phyloP scores from a whole-genome alignment of 495 filamentous ascomycete species.

The Penicillium samsonianum region DNA sequence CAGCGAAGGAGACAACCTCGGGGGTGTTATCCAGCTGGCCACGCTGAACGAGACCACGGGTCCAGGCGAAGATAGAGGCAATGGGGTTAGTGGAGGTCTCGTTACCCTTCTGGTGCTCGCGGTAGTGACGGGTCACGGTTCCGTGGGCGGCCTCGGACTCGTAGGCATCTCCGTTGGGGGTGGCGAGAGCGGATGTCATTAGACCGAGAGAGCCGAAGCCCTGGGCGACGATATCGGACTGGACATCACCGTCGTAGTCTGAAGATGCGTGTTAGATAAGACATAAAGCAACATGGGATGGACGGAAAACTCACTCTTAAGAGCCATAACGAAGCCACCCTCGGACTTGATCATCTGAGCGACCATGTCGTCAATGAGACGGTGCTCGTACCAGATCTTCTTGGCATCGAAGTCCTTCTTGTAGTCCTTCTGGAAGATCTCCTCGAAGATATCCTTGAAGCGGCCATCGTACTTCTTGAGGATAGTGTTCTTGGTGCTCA shows the following conservation, averaged over 20 bases:
- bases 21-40: constrained; percentile 87
- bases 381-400: constrained; percentile 98
- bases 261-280: constrained; percentile 9
- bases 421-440: constrained; percentile 87
- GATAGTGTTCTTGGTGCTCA: constrained; percentile 99
- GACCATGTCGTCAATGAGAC: constrained; percentile 99
- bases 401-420: constrained; percentile 84
- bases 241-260: constrained; percentile 99
- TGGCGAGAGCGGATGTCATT: constrained; percentile 97
- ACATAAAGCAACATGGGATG: background rate
- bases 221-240: constrained; percentile 97
- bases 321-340: constrained; percentile 92
- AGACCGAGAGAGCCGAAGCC: constrained; percentile 97
- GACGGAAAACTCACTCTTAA: constrained; percentile 73
- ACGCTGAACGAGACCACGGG: constrained; percentile 88
- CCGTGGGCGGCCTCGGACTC: constrained; percentile 98
- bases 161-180: constrained; percentile 91
- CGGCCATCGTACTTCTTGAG: constrained; percentile 97
- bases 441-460: constrained; percentile 99
- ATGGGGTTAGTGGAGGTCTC: constrained; percentile 99
- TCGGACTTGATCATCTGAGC: constrained; percentile 99
- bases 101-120: constrained; percentile 94
- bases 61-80: constrained; percentile 98
- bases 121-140: constrained; percentile 97
- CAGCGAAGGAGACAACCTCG: constrained; percentile 84